A percentile compares a stretch with the other conserved stretches of the same genome.
These are phyloP conservation scores for Scheffersomyces cryptocercus DNA, from an alignment of 1,139 yeast species.

Conservation along the genomic window DNA sequence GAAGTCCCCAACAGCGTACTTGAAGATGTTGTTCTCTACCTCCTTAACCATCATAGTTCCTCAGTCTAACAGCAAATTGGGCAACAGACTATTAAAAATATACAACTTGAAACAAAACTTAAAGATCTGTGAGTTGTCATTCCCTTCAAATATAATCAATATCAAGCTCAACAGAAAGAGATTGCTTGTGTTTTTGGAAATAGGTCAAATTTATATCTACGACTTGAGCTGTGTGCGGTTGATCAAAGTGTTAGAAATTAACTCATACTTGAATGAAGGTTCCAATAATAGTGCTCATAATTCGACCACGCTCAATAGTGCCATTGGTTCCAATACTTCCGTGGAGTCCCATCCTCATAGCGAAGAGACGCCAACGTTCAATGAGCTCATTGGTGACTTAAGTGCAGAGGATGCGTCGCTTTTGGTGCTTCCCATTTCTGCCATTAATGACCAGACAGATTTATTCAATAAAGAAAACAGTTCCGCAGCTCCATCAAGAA, in stretches of 20 bases:
- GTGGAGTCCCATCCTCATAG: conserved; percentile 17
- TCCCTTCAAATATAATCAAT: conserved; percentile 61
- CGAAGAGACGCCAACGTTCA: background rate
- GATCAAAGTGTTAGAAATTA: conserved; percentile 60
- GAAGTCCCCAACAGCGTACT: conserved; percentile 28
- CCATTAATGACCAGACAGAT: conserved; percentile 30
- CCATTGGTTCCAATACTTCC: background rate
- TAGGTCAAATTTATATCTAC: conserved; percentile 67
- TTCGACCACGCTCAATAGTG: conserved; percentile 3
- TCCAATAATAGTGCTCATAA: background rate
- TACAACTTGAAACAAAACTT: conserved; percentile 69
- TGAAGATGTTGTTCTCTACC: conserved; percentile 70
- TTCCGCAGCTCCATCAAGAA: conserved; percentile 4
- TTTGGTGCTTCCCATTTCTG: conserved; percentile 39
- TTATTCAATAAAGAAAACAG: conserved; percentile 21
- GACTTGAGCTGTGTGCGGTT: conserved; percentile 73
- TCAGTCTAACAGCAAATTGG: conserved; percentile 39
- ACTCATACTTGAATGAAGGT: conserved; percentile 16
- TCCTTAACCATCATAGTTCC: conserved; percentile 67
- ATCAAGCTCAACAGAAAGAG: conserved; percentile 68
- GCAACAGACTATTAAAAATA: conserved; percentile 56
- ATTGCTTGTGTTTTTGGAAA: conserved; percentile 57
- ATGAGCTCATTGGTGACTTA: conserved; percentile 43
- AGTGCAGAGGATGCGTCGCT: conserved; percentile 50
- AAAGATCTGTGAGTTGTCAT: conserved; percentile 69